A percentile compares a stretch with the other conserved stretches of the same genome.
phyloP scores from a whole-genome alignment of 495 filamentous ascomycete species.

The Hypomontagnella monticulosa region DNA sequence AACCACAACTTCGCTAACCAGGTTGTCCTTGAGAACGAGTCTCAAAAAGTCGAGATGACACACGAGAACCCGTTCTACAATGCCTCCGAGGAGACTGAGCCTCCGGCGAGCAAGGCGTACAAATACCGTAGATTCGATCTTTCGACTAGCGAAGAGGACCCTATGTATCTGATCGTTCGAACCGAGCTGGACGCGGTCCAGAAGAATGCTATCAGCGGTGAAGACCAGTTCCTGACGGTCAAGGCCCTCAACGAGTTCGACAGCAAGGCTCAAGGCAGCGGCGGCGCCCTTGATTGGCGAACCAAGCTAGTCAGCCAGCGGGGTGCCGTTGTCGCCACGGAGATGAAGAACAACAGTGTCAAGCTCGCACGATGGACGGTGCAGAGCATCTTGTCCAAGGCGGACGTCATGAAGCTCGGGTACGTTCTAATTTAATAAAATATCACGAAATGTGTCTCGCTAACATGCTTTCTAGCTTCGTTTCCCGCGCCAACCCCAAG shows the following conservation, averaged over 20 bases:
- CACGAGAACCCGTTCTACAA: slow-evolving; percentile 99
- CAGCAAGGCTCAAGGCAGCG: slow-evolving; percentile 92
- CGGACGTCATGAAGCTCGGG: slow-evolving; percentile 97
- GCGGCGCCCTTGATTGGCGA: slow-evolving; percentile 95
- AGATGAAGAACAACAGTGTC: slow-evolving; percentile 99
- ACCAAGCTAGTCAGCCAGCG: slow-evolving; percentile 90
- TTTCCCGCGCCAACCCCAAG: slow-evolving; percentile 92
- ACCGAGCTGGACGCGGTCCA: slow-evolving; percentile 96
- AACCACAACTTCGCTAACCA: slow-evolving; percentile 99
- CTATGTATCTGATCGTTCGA: slow-evolving; percentile 88
- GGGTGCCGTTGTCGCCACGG: slow-evolving; percentile 97
- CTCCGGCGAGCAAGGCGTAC: slow-evolving; percentile 94
- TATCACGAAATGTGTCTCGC: slow-evolving; percentile 10
- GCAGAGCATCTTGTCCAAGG: slow-evolving; percentile 93
- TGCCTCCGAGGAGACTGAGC: slow-evolving; percentile 87
- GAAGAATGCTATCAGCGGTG: slow-evolving; percentile 88
- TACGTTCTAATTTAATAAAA: slow-evolving; percentile 50
- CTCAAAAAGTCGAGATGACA: slow-evolving; percentile 78
- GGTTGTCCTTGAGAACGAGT: slow-evolving; percentile 83
- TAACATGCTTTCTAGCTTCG: slow-evolving; percentile 69
- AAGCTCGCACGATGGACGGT: slow-evolving; percentile 98
- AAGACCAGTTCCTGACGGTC: slow-evolving; percentile 88
- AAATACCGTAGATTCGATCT: slow-evolving; percentile 98
- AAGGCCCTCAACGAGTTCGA: slow-evolving; percentile 99
- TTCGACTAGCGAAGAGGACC: slow-evolving; percentile 90